Evolutionary conservation across 2,329 filamentous ascomycete species (phyloP).

Genomic region (Epichloe scottii): DNA sequence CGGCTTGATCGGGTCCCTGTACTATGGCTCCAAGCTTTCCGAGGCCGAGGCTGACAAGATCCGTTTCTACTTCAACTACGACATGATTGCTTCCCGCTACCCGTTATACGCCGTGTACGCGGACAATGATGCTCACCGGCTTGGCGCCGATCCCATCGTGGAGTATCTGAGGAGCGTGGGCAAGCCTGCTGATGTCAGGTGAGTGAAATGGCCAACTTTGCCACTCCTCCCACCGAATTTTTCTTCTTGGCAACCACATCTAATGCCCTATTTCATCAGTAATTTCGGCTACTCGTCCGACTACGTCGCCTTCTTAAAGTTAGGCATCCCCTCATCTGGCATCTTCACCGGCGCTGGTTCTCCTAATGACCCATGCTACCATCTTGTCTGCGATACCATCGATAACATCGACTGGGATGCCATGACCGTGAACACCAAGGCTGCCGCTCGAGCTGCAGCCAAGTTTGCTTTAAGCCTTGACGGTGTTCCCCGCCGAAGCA

Average conservation of each 20-base stretch:
- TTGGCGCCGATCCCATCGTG: slow-evolving; percentile 18
- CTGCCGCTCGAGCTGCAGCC: slow-evolving; percentile 39
- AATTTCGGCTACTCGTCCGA: slow-evolving; percentile 24
- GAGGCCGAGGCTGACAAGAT: slow-evolving; percentile 38
- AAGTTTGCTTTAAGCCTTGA: slow-evolving; percentile 24
- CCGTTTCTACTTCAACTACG: slow-evolving; percentile 56
- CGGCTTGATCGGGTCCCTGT: slow-evolving; percentile 30
- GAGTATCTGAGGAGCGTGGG: slow-evolving; percentile 19
- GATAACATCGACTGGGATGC: slow-evolving; percentile 29
- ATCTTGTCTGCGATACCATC: slow-evolving; percentile 27
- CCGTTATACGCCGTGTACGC: slow-evolving; percentile 28
- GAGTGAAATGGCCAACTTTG: not conserved
- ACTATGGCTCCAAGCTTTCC: slow-evolving; percentile 25
- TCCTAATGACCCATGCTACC: slow-evolving; percentile 24
- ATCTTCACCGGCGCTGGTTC: slow-evolving; percentile 25
- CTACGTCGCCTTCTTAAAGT: slow-evolving; percentile 24
- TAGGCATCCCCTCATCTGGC: slow-evolving; percentile 25
- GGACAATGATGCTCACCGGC: slow-evolving; percentile 25
- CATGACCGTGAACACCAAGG: slow-evolving; percentile 25
- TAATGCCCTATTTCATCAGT: slow-evolving; percentile 2
- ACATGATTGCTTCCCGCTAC: slow-evolving; percentile 49
- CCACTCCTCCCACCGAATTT: too few species aligned
- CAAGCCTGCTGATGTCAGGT: slow-evolving; percentile 16
- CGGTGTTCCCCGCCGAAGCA: slow-evolving; percentile 20
- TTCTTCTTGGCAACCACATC: not conserved